Base-by-base conservation (phyloP, 2,329 filamentous ascomycete genomes). In the Dactylella cylindrospora region DNA sequence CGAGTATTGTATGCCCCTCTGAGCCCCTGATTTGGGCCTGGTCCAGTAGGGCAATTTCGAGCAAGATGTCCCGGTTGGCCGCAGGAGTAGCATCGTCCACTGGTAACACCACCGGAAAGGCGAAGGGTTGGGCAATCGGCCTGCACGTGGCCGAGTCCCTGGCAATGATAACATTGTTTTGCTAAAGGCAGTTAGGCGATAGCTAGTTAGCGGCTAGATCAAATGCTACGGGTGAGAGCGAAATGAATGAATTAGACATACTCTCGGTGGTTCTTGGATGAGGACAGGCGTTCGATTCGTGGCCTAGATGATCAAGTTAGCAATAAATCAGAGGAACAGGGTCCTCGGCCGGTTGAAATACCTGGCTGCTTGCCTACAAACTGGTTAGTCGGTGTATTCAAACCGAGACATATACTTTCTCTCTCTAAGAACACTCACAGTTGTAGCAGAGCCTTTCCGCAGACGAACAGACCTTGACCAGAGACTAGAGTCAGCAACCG, bases 81-180 rank as follows among this genome's bases (percentile, higher is more conserved):
- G 75, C 93, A 98, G 77, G 88, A 93, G 77, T 98, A 98, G 84
- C 93, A 98, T 70, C 90, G 88, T 67, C 88, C 89, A 73, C 86
- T 84, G 64, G 85, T 84, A 69, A 85, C 86, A 62, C 80, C 76
- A 68, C 86, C 90, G 75, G 84, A 95, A 74, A 98, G 76, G 69
- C 93, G 89, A 67, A 98, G 83, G 65, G 93, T 97, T 71, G 93
- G 93, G 82, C 93, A 98, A 76, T 98, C 93, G 69, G 93, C 93
- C 79, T 98, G 93, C 71, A 98, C 93, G 74, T 98, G 93, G 68
- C 93, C 93, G 65, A 97, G 83, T 60, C 93, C 93, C 79, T 97
- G 93, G 81, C 93, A 98, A 78, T 97, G 93, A 76, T 98, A 98
- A 83, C 93, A 98, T 80, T 98, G 93, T 84, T 98, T 98, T 47